Conservation (phyloP, 1,139 yeast species). For the Candida pseudoviswanathii region DNA sequence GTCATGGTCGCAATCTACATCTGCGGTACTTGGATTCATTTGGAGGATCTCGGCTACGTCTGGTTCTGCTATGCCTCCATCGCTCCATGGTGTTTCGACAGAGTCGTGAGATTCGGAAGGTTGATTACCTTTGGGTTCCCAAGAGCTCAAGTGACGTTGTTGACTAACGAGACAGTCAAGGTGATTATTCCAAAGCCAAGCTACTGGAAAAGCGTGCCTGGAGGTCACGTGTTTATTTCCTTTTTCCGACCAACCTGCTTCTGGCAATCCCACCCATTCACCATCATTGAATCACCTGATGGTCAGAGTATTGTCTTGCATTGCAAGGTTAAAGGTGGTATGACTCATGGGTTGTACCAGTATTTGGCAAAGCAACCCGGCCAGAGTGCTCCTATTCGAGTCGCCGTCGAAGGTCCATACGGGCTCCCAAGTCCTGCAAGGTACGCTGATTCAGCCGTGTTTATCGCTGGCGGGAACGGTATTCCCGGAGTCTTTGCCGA, state of each 20-base stretch:
- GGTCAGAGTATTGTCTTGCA: conserved; percentile 37
- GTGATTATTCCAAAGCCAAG: conserved; percentile 37
- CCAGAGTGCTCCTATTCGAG: conserved; percentile 33
- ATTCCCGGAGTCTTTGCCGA: conserved; percentile 54
- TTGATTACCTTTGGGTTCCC: conserved; percentile 55
- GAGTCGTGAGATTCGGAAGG: conserved; percentile 52
- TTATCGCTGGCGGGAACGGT: conserved; percentile 75
- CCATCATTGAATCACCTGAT: conserved; percentile 42
- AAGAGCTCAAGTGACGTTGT: conserved; percentile 36
- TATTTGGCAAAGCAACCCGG: conserved; percentile 52
- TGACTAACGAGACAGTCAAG: conserved; percentile 48
- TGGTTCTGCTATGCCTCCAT: conserved; percentile 36
- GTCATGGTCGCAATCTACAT: conserved; percentile 57
- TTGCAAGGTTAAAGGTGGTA: conserved; percentile 47
- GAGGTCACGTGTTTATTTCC: conserved; percentile 42
- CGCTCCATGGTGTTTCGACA: conserved; percentile 67
- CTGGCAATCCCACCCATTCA: conserved; percentile 64
- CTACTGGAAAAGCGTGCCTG: conserved; percentile 43
- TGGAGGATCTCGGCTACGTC: too few species aligned
- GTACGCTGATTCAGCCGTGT: conserved; percentile 50
- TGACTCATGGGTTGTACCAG: conserved; percentile 42
- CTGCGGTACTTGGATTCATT: conserved; percentile 62
- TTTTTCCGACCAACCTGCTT: conserved; percentile 44
- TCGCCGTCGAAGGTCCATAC: conserved; percentile 45
- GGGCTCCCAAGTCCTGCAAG: conserved; percentile 41